Evolutionary conservation across 768 basidiomycete genomes (phyloP).

Genomic region (Suillus brevipes): DNA sequence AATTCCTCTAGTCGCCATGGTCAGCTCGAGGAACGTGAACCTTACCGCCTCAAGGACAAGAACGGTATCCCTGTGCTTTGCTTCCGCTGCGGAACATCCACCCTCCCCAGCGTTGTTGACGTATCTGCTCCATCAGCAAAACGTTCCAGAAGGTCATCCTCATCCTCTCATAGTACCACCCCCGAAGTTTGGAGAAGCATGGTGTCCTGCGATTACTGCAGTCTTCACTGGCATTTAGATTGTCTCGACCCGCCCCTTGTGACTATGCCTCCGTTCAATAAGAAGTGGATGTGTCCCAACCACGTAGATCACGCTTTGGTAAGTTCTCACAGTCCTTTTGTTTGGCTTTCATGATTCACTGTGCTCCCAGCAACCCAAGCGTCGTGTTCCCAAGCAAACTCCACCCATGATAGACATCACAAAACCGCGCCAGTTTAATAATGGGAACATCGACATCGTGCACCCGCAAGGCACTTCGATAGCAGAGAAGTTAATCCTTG

Average conservation of each 20-base stretch:
- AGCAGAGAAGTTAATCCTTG: slow-evolving; percentile 55
- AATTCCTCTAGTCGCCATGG: slow-evolving; percentile 66
- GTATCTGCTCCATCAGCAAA: slow-evolving; percentile 55
- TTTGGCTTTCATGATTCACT: neutral
- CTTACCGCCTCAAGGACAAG: slow-evolving; percentile 81
- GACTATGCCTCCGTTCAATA: slow-evolving; percentile 79
- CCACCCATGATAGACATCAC: slow-evolving; percentile 70
- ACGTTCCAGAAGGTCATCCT: slow-evolving; percentile 51
- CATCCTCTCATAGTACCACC: slow-evolving; percentile 36
- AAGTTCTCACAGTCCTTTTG: slow-evolving; percentile 33
- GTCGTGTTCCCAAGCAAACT: slow-evolving; percentile 74
- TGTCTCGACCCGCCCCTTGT: slow-evolving; percentile 91
- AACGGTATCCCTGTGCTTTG: slow-evolving; percentile 85
- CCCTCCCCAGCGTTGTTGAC: slow-evolving; percentile 56
- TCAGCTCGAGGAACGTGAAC: slow-evolving; percentile 88
- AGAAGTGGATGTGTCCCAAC: slow-evolving; percentile 99
- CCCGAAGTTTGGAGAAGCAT: slow-evolving; percentile 71
- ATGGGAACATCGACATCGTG: slow-evolving; percentile 88
- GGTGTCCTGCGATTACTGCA: slow-evolving; percentile 94
- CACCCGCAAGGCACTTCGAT: slow-evolving; percentile 58
- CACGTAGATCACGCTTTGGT: slow-evolving; percentile 88
- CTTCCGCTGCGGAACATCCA: slow-evolving; percentile 84
- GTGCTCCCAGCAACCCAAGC: slow-evolving; percentile 64
- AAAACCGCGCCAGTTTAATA: slow-evolving; percentile 76
- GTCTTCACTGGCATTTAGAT: slow-evolving; percentile 94